These are phyloP conservation scores for Posidonia oceanica DNA, from an alignment of 116 monocot species.

Conservation along the genomic window DNA sequence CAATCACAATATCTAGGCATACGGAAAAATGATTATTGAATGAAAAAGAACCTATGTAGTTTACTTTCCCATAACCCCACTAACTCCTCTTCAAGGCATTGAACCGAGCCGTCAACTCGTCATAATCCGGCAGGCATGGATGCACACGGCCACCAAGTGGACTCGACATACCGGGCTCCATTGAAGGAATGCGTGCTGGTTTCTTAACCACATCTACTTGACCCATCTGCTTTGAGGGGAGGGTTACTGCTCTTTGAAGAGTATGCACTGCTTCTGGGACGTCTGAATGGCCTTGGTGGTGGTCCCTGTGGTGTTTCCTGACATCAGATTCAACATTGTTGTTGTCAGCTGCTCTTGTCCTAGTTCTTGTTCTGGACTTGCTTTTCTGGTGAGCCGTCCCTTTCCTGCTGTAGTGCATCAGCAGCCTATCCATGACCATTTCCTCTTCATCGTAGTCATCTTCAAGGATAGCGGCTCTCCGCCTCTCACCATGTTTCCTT, in stretches of 20 bases:
- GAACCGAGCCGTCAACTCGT: conserved; percentile 27
- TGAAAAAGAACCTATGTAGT: not conserved
- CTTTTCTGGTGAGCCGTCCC: conserved; percentile 6
- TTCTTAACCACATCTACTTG: not conserved
- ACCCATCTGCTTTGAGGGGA: conserved; percentile 24
- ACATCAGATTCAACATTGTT: not conserved
- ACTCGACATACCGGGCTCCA: conserved; percentile 22
- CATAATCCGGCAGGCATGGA: conserved; percentile 33
- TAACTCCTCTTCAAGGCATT: conserved; percentile 23
- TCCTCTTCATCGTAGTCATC: conserved; percentile 27
- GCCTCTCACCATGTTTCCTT: conserved; percentile 11
- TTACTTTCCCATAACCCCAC: not conserved
- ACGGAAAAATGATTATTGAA: not conserved
- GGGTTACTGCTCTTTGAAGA: conserved; percentile 23
- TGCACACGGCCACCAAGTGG: conserved; percentile 18
- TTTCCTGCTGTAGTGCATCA: conserved; percentile 45
- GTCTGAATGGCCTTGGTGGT: not conserved
- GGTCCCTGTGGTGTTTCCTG: not conserved
- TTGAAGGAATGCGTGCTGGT: conserved; percentile 17
- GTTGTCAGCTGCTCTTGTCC: not conserved
- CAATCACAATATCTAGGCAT: not conserved
- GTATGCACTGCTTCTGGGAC: not conserved
- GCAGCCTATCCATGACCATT: conserved; percentile 34
- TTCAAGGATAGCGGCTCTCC: not conserved
- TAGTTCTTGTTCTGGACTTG: conserved; percentile 13